Base-by-base conservation (phyloP, 2,329 filamentous ascomycete genomes). In the Penicillium hesseltinei region DNA sequence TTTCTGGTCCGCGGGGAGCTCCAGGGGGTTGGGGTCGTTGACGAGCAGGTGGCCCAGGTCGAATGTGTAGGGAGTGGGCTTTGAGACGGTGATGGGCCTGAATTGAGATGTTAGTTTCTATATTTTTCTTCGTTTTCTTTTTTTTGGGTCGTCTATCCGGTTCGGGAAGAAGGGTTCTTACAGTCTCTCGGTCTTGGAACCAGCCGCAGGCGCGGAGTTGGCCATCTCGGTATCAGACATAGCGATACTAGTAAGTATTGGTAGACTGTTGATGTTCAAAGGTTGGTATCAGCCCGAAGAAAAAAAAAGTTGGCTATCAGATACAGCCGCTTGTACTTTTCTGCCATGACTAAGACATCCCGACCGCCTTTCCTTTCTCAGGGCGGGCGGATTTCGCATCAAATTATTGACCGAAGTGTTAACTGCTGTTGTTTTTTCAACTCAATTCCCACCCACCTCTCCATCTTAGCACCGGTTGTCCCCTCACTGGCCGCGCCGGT, bases 1-100 rank as follows among this genome's bases (percentile, higher is more conserved):
- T 9, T 64, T 61, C 49, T 69, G 57, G 59, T 76, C 76, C 50
- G 75, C 76, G 66, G 83, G 77, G 61, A 86, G 77, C 48, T 82
- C 78, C 51, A 94, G 80, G 2, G 93, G 91, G 77, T 97, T 97
- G 39, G 92, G 85, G 77, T 97, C 94, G 71, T 88, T 87, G 75
- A 87, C 89, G 71, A 95, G 84, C 53, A 97, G 87, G 72, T 95
- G 87, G 65, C 92, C 88, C 40, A 97, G 87, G 75, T 97, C 92
- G 79, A 95, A 97, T 66, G 87, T 92, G 81, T 95, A 96, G 10
- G 92, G 92, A 7, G 89, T 95, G 5, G 91, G 88, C 77, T 95
- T 95, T 60, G 87, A 81, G 71, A 91, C 88, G 17, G 82, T 84
- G 61, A 89, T 81, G 44, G 85, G 82, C 10, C 75, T 78, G 50